phyloP scores from a whole-genome alignment of 441 rosid species.

The Mallotus japonicus region DNA sequence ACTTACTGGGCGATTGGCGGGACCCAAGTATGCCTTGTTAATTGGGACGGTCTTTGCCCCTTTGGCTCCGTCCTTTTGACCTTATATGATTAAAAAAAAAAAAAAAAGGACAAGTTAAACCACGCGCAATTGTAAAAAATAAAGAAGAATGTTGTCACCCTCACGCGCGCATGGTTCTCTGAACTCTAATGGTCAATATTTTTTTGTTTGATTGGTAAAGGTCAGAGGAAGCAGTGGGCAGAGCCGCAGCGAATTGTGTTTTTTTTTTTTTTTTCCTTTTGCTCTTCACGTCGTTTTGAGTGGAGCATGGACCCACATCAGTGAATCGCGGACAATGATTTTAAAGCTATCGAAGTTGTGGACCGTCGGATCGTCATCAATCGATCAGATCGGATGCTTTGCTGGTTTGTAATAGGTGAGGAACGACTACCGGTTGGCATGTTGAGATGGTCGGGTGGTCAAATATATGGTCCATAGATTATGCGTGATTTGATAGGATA shows the following conservation, averaged over 20 bases:
- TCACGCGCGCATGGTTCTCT: constrained; percentile 24
- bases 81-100: not conserved
- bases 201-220: not conserved
- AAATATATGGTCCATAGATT: not conserved
- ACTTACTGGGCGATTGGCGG: not conserved
- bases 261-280: not conserved
- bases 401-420: not conserved
- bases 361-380: constrained; percentile 4
- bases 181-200: not conserved
- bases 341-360: not conserved
- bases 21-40: not conserved
- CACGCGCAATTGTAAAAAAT: constrained; percentile 11
- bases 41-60: not conserved
- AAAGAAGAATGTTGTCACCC: too few relatives aligned
- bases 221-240: not conserved
- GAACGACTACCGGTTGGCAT: not conserved
- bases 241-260: not conserved
- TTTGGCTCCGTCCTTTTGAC: not conserved
- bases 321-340: constrained; percentile 2
- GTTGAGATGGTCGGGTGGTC: constrained; percentile 4
- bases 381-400: not conserved
- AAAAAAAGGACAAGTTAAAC: not conserved
- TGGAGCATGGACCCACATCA: constrained; percentile 11
- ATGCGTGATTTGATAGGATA: constrained; percentile 11
- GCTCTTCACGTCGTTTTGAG: constrained; percentile 16